Evolutionary conservation across 306 rosid species (phyloP).

Genomic region (Lathyrus tuberosus): DNA sequence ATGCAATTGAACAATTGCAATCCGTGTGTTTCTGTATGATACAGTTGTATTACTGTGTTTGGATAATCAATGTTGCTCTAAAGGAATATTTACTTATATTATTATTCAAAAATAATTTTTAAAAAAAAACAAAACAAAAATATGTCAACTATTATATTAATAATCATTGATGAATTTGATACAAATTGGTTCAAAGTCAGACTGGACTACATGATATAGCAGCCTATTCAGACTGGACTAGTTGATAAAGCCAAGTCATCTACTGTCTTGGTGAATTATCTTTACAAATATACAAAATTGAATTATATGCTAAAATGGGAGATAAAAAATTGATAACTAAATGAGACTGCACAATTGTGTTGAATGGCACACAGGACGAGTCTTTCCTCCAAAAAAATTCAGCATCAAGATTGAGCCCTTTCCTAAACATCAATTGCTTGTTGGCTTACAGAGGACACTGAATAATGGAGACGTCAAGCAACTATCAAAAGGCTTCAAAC

Average conservation of each 20-base stretch:
- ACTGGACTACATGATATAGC: constrained; percentile 6
- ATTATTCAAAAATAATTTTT: not conserved
- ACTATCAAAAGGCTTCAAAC: constrained; percentile 36
- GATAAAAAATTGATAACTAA: constrained; percentile 21
- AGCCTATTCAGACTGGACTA: constrained; percentile 38
- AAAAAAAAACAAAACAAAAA: not conserved
- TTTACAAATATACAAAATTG: constrained; percentile 60
- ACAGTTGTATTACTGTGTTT: constrained; percentile 22
- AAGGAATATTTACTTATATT: constrained; percentile 40
- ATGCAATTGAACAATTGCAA: not conserved
- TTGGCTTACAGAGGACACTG: constrained; percentile 35
- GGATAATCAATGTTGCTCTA: constrained; percentile 33
- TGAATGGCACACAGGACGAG: constrained; percentile 47
- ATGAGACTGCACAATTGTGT: constrained; percentile 54
- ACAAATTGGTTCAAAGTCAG: constrained; percentile 50
- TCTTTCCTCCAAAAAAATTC: constrained; percentile 39
- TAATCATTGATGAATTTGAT: constrained; percentile 36
- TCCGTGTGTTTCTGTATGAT: not conserved
- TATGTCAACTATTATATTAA: constrained; percentile 49
- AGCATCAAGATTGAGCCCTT: constrained; percentile 42
- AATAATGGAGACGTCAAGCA: constrained; percentile 36
- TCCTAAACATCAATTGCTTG: constrained; percentile 36
- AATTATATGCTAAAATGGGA: constrained; percentile 58
- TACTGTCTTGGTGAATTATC: constrained; percentile 39
- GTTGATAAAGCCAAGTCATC: constrained; percentile 48